Evolutionary conservation across 805 yeast species (phyloP), one percentile per base, ranked within the genome.

Genomic region (Saccharomycopsis sp.): DNA sequence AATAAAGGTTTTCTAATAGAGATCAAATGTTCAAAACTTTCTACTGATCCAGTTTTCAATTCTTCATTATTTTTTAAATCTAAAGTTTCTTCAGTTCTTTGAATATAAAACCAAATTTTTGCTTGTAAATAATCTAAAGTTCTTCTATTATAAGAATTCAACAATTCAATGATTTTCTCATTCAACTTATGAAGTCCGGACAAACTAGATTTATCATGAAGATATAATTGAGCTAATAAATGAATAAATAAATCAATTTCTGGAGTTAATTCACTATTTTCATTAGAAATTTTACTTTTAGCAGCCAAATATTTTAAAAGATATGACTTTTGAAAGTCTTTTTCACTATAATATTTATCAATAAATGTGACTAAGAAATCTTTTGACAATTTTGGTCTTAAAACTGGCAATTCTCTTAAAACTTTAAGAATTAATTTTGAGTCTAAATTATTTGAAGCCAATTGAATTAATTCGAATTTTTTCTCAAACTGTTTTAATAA

Each of bases 31-130:
- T 52, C 68, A 20, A 29, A 41, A 14, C 15, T 26, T 15, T 21
- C 54, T 53, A 21, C 36, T 12, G 3, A 12, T 10, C 14, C 15
- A 8, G 4, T 4, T 20, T 25, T 25, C 10, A 17, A 8, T 3
- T 15, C 17, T n/a, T 8, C 31, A 17, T 32, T 32, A 32, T 55
- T 50, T 28, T 52, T 54, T 21, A 47, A 45, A 17, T 53, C 56
- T 23, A 65, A 55, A 41, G 79, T 62, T 63, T 89, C 97, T 49
- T 76, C 74, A 2, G 87, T 72, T 59, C 94, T 75, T 34, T 79
- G 70, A 51, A 83, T 70, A 63, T 87, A 89, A 58, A 89, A 92
- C 97, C 97, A 92, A 46, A 83, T 69, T 59, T 88, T 89, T 13
- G 97, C 92, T 49, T 76, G 76, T 44, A 92, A 70, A 52, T 83